Conservation (phyloP, 495 filamentous ascomycete species). For the Daldinia loculata region DNA sequence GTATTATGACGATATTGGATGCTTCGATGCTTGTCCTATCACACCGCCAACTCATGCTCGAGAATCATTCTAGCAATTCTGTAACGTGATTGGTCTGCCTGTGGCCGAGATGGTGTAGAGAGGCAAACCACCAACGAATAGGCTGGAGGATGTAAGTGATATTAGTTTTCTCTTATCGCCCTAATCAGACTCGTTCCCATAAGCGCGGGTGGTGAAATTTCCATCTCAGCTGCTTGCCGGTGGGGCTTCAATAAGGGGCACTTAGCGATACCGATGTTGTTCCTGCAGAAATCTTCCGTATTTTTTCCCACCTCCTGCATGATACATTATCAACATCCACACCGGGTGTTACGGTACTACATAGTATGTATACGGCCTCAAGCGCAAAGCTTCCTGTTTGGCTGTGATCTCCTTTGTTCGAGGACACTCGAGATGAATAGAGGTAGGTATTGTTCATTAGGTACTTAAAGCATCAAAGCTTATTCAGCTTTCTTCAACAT, state of each 20-base stretch:
- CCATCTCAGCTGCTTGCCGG: background rate
- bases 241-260: conserved; percentile 21
- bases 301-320: conserved; percentile 38
- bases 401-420: background rate
- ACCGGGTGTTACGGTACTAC: conserved; percentile 17
- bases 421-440: background rate
- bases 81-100: conserved; percentile 14
- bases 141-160: background rate
- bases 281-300: conserved; percentile 38
- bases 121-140: conserved; percentile 14
- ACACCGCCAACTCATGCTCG: conserved; percentile 39
- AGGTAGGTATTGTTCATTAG: background rate
- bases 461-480: background rate
- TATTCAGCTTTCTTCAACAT: background rate
- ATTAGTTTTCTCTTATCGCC: conserved; percentile 8
- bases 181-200: background rate
- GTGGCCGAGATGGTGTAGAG: conserved; percentile 17
- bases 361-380: background rate
- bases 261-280: conserved; percentile 13
- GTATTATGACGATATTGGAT: conserved; percentile 20
- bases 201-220: conserved; percentile 23
- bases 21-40: conserved; percentile 33
- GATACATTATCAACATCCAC: conserved; percentile 41
- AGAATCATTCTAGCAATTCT: conserved; percentile 13
- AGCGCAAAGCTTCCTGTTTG: background rate